Conservation (phyloP, 2,329 filamentous ascomycete genomes). For the Fonsecaea monophora region DNA sequence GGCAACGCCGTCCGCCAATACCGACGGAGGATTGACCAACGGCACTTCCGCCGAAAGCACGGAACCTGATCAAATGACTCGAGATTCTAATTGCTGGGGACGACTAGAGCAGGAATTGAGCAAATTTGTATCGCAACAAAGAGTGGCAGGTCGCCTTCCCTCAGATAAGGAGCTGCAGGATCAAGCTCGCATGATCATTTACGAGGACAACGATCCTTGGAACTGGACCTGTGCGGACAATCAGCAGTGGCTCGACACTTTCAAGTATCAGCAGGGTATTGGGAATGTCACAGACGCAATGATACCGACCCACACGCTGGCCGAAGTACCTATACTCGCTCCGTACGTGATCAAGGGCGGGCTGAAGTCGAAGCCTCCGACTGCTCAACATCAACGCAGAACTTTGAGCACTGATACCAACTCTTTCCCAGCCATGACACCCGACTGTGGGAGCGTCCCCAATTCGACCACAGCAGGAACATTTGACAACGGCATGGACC, state of each 20-base stretch:
- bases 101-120: constrained; percentile 51
- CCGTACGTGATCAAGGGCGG: constrained; percentile 52
- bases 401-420: constrained; percentile 24
- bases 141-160: constrained; percentile 46
- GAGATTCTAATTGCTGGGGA: constrained; percentile 49
- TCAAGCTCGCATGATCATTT: constrained; percentile 44
- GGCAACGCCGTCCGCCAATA: constrained; percentile 28
- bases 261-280: constrained; percentile 54
- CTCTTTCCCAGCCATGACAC: constrained; percentile 16
- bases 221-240: constrained; percentile 56
- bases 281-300: constrained; percentile 35
- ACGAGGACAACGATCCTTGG: constrained; percentile 45
- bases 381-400: constrained; percentile 33
- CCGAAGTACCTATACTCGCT: constrained; percentile 51
- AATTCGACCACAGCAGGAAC: constrained; percentile 22
- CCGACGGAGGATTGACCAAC: constrained; percentile 34
- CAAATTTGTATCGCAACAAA: constrained; percentile 48
- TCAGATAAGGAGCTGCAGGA: constrained; percentile 45
- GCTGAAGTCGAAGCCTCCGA: constrained; percentile 45
- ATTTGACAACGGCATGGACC: constrained; percentile 37
- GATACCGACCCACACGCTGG: constrained; percentile 24
- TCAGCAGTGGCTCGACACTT: constrained; percentile 52
- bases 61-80: constrained; percentile 38
- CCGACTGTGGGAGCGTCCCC: constrained; percentile 28
- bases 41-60: constrained; percentile 32